Evolutionary conservation across 257 asterid genomes (phyloP).

Genomic region (Avicennia marina): DNA sequence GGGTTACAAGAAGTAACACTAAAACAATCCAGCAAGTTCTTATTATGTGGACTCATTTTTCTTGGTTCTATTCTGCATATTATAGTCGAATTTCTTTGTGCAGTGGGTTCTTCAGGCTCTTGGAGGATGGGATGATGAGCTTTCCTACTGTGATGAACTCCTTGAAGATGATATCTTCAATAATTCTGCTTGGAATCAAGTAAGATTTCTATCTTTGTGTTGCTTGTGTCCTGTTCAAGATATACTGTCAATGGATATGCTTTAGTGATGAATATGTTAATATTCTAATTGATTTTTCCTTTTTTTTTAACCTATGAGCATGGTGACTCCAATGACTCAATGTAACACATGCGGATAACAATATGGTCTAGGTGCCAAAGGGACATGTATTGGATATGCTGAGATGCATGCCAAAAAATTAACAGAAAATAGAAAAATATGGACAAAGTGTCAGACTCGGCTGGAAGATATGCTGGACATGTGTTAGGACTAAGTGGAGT

Average conservation of each 20-base stretch:
- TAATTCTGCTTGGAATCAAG: constrained; percentile 99
- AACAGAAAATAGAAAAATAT: no score
- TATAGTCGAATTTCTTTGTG: constrained; percentile 19
- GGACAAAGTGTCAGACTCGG: no score
- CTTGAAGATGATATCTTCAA: constrained; percentile 77
- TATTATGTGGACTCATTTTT: not conserved
- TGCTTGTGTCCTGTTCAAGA: not conserved
- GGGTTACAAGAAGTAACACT: constrained; percentile 8
- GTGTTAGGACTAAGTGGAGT: no score
- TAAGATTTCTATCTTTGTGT: constrained; percentile 12
- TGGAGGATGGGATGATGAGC: constrained; percentile 98
- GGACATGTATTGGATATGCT: no score
- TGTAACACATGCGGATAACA: no score
- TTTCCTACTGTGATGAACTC: constrained; percentile 70
- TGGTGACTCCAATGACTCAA: no score
- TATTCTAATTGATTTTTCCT: not conserved
- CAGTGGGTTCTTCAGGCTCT: constrained; percentile 97
- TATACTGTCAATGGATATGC: not conserved
- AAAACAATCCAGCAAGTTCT: not conserved
- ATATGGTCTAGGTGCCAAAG: no score
- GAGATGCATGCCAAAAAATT: no score
- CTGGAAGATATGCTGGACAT: no score
- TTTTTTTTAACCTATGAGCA: no score
- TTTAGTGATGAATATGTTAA: not conserved
- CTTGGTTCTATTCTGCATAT: constrained; percentile 9